These are phyloP conservation scores for Barbatosphaeria neglecta DNA, from an alignment of 495 filamentous ascomycete genomes.

Conservation along the genomic window DNA sequence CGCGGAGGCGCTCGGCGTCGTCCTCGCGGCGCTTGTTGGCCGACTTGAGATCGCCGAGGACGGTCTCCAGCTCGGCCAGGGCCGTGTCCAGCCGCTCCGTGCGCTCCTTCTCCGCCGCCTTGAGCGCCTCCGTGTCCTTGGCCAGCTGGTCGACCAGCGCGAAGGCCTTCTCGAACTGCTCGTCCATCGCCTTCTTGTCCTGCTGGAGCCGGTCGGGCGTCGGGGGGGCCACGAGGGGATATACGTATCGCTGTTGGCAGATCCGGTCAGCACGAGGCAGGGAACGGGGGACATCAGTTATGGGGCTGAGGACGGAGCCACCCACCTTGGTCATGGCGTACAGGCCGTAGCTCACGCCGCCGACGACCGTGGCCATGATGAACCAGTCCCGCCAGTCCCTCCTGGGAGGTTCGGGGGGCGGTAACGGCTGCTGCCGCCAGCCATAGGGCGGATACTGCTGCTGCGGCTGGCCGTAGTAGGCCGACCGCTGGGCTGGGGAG, in stretches of 20 bases:
- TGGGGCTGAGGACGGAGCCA: neutral
- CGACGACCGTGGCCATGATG: constrained; percentile 88
- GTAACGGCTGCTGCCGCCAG: constrained; percentile 44
- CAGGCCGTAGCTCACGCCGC: constrained; percentile 75
- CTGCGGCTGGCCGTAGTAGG: constrained; percentile 61
- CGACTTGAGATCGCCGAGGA: constrained; percentile 69
- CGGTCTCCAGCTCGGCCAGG: constrained; percentile 69
- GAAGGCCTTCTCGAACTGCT: constrained; percentile 83
- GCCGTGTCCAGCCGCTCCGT: constrained; percentile 77
- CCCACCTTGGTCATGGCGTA: constrained; percentile 73
- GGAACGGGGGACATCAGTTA: too few relatives aligned
- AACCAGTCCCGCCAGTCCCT: constrained; percentile 98
- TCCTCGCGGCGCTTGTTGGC: constrained; percentile 69
- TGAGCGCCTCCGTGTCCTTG: constrained; percentile 78
- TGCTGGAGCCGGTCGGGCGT: constrained; percentile 85
- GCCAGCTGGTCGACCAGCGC: constrained; percentile 80
- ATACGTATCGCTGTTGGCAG: constrained; percentile 85
- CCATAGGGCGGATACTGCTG: constrained; percentile 53
- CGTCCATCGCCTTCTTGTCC: constrained; percentile 86
- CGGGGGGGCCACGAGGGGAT: constrained; percentile 81
- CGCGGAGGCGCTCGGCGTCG: constrained; percentile 70
- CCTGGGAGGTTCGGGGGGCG: constrained; percentile 58
- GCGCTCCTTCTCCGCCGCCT: constrained; percentile 70
- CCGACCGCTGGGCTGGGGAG: constrained; percentile 40
- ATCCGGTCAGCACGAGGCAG: too few relatives aligned